These are phyloP conservation scores for Pezicula radicicola DNA, from an alignment of 2,329 filamentous ascomycete genomes.

Conservation along the genomic window DNA sequence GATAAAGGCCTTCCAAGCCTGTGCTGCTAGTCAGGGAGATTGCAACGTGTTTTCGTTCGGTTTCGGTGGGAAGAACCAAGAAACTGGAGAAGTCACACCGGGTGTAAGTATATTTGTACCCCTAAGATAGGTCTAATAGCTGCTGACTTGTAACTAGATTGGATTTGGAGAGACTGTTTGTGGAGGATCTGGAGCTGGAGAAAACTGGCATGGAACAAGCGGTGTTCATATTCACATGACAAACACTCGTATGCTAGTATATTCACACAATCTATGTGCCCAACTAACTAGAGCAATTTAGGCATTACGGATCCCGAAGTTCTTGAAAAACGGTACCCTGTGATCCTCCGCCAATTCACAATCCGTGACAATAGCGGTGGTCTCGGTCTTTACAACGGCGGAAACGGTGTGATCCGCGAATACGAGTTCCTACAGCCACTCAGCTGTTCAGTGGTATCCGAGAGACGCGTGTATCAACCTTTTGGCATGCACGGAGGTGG, in stretches of 20 bases:
- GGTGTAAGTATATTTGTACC: conserved; percentile 33
- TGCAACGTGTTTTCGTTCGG: conserved; percentile 82
- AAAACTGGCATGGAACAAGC: conserved; percentile 67
- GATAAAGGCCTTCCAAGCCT: conserved; percentile 72
- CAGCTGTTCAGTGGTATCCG: conserved; percentile 72
- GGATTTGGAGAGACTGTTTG: conserved; percentile 85
- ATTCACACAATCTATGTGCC: too few relatives aligned
- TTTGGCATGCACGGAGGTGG: conserved; percentile 81
- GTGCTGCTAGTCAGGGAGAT: conserved; percentile 73
- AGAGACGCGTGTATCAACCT: conserved; percentile 71
- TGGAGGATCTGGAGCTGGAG: conserved; percentile 70
- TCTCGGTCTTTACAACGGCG: conserved; percentile 60
- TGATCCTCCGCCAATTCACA: conserved; percentile 66
- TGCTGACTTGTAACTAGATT: conserved; percentile 37
- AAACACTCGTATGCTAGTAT: conserved; percentile 56
- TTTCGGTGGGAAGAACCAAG: conserved; percentile 62
- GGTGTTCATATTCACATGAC: conserved; percentile 85
- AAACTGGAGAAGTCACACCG: conserved; percentile 50
- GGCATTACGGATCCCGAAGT: conserved; percentile 73
- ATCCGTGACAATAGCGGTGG: conserved; percentile 62
- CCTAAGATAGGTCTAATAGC: too few relatives aligned
- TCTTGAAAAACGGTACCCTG: conserved; percentile 73
- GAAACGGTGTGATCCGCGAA: conserved; percentile 71
- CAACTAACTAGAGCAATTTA: too few relatives aligned
- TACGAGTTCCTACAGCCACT: conserved; percentile 76